A percentile compares a stretch with the other conserved stretches of the same genome.
These are phyloP conservation scores for Diaporthe citriasiana DNA, from an alignment of 2,329 filamentous ascomycete species.

Conservation along the genomic window DNA sequence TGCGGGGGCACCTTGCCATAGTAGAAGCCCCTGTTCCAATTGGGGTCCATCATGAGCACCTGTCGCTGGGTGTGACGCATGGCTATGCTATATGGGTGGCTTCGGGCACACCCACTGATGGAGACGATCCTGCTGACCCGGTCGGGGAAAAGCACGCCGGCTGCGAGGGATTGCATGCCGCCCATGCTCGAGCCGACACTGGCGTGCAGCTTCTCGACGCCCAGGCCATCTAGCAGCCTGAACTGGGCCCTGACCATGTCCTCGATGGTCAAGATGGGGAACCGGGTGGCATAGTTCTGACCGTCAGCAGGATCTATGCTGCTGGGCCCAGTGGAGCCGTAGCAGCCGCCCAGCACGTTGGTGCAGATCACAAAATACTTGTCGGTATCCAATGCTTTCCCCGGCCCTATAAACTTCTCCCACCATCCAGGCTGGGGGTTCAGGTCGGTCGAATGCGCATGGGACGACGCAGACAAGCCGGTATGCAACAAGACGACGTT, in stretches of 20 bases:
- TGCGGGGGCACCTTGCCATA: conserved; percentile 91
- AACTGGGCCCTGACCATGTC: conserved; percentile 99
- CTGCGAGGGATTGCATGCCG: conserved; percentile 95
- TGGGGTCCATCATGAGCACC: conserved; percentile 98
- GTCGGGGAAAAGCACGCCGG: conserved; percentile 85
- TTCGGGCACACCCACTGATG: conserved; percentile 93
- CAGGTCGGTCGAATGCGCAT: conserved; percentile 89
- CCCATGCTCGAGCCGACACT: conserved; percentile 98
- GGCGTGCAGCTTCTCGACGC: conserved; percentile 85
- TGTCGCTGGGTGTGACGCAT: conserved; percentile 98
- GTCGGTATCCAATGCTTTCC: conserved; percentile 86
- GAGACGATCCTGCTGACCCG: conserved; percentile 86
- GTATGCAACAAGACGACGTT: conserved; percentile 96
- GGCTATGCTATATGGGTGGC: conserved; percentile 97
- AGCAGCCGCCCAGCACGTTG: conserved; percentile 96
- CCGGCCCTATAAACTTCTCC: conserved; percentile 97
- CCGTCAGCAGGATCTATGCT: conserved; percentile 91
- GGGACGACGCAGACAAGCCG: conserved; percentile 95
- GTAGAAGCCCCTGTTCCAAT: conserved; percentile 97
- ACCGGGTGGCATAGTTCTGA: conserved; percentile 90
- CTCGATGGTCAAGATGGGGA: conserved; percentile 94
- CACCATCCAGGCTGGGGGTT: conserved; percentile 97
- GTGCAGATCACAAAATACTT: conserved; percentile 96
- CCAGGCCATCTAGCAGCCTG: conserved; percentile 83
- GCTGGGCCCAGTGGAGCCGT: conserved; percentile 92